Evolutionary conservation across 2,329 filamentous ascomycete species (phyloP).

Genomic region (Penicillium olsonii): DNA sequence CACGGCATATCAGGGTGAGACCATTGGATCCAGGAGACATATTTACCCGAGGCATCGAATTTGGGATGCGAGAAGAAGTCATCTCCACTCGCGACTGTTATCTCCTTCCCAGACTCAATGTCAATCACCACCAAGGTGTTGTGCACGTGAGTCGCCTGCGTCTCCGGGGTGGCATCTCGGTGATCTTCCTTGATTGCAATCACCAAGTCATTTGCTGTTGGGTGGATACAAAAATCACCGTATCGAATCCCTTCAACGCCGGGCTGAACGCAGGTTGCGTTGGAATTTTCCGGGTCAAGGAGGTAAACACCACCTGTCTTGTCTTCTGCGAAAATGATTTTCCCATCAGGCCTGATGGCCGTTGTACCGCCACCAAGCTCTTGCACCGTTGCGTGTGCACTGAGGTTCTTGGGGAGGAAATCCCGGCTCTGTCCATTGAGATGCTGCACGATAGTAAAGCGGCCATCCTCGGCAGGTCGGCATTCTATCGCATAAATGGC

Average conservation of each 20-base stretch:
- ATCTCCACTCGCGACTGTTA: constrained; percentile 44
- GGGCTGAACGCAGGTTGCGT: constrained; percentile 36
- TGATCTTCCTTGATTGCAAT: constrained; percentile 58
- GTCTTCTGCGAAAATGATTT: constrained; percentile 51
- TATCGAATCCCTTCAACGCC: constrained; percentile 33
- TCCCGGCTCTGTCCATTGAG: constrained; percentile 36
- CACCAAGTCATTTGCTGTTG: constrained; percentile 42
- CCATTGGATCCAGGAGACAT: constrained; percentile 58
- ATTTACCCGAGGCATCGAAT: constrained; percentile 50
- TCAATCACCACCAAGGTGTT: constrained; percentile 37
- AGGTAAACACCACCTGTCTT: constrained; percentile 47
- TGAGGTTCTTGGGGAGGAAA: constrained; percentile 48
- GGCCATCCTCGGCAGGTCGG: constrained; percentile 42
- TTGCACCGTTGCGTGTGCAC: constrained; percentile 51
- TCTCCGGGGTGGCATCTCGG: constrained; percentile 29
- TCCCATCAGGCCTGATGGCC: constrained; percentile 39
- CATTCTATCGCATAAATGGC: constrained; percentile 39
- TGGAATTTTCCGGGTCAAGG: constrained; percentile 41
- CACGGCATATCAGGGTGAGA: constrained; percentile 57
- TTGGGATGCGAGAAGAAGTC: constrained; percentile 58
- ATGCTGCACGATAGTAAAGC: constrained; percentile 49
- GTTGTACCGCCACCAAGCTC: constrained; percentile 56
- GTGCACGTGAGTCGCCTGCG: constrained; percentile 29
- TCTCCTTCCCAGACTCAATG: constrained; percentile 32
- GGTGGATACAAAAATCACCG: constrained; percentile 50